Percentiles rank a stretch among this genome's conserved stretches.
phyloP scores from a whole-genome alignment of 148 eudicot species.

The Rhododendron ovatum region DNA sequence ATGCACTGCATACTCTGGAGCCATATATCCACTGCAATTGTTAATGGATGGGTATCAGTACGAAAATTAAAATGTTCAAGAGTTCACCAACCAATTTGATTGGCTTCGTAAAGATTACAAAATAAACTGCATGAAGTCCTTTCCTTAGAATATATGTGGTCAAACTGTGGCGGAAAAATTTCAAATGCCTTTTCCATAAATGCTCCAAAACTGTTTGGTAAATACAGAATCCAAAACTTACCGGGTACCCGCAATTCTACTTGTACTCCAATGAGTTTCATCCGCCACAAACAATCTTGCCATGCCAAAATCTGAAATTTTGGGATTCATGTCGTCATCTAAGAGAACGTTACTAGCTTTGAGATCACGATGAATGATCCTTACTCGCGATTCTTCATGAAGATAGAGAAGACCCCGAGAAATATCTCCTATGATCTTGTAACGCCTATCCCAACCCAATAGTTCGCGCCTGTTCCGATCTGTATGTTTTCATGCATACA shows the following conservation, averaged over 20 bases:
- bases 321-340: background rate
- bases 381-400: background rate
- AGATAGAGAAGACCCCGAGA: conserved; percentile 45
- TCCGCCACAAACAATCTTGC: background rate
- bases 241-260: background rate
- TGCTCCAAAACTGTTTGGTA: background rate
- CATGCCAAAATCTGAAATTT: background rate
- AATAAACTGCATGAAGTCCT: background rate
- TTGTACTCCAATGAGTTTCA: background rate
- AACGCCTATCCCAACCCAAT: conserved; percentile 44
- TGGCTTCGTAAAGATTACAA: no score
- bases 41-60: background rate
- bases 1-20: background rate
- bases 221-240: background rate
- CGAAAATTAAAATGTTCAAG: background rate
- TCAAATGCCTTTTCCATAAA: background rate
- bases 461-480: conserved; percentile 24
- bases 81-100: no score
- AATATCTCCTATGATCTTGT: conserved; percentile 48
- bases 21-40: background rate
- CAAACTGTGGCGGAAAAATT: background rate
- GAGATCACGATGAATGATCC: background rate
- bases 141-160: background rate
- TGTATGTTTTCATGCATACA: background rate
- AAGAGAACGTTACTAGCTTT: background rate